These are phyloP conservation scores for Trebouxia sp. DNA, from an alignment of 139 green algal species.

Conservation along the genomic window DNA sequence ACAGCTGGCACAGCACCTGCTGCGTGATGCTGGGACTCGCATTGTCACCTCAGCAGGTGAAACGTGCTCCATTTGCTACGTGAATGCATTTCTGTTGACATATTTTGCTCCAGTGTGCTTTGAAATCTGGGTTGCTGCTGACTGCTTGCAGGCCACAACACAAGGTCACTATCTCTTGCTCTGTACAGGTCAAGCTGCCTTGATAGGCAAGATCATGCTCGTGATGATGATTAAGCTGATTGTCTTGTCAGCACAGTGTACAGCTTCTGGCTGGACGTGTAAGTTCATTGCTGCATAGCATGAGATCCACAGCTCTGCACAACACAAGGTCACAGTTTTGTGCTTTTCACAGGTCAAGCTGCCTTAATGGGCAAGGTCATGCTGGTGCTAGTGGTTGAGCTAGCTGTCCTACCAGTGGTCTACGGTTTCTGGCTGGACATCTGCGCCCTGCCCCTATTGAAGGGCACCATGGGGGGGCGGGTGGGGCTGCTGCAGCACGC, in stretches of 20 bases:
- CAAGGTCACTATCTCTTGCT: background rate
- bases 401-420: constrained; percentile 16
- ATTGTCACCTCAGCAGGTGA: constrained; percentile 5
- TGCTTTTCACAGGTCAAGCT: background rate
- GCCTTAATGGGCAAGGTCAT: constrained; percentile 21
- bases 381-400: constrained; percentile 6
- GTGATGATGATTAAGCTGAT: background rate
- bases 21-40: background rate
- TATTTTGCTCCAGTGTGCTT: no score
- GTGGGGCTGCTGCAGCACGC: background rate
- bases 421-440: constrained; percentile 33
- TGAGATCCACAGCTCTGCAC: background rate
- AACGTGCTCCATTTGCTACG: no score
- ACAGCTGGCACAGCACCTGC: background rate
- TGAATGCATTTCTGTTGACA: background rate
- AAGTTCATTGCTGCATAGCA: background rate
- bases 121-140: no score
- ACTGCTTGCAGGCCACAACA: no score
- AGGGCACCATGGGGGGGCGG: background rate
- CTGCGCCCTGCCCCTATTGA: constrained; percentile 19
- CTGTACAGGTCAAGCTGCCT: background rate
- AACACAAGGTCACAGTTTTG: background rate
- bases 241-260: background rate
- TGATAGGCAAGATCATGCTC: background rate
- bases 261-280: background rate